phyloP scores from a whole-genome alignment of 2,329 filamentous ascomycete species.

The Aspergillus novoparasiticus region DNA sequence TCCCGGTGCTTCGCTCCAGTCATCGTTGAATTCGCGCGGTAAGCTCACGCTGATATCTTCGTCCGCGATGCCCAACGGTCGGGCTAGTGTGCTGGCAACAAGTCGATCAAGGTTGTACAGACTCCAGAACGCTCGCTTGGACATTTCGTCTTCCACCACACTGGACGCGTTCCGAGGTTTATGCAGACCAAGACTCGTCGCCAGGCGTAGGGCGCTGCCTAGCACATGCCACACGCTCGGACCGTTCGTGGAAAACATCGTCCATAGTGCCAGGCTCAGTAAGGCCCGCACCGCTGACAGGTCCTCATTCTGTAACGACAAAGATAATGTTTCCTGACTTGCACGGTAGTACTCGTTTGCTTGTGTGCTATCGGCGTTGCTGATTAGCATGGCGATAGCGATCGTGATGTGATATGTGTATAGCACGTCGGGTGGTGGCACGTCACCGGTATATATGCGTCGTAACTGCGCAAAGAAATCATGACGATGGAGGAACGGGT shows the following conservation, averaged over 20 bases:
- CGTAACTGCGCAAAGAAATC: constrained; percentile 38
- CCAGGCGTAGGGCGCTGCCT: constrained; percentile 40
- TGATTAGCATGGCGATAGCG: constrained; percentile 39
- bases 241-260: constrained; percentile 40
- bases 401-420: constrained; percentile 42
- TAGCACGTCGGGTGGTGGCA: constrained; percentile 36
- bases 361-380: constrained; percentile 32
- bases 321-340: constrained; percentile 37
- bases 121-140: constrained; percentile 48
- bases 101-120: constrained; percentile 47
- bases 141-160: constrained; percentile 41
- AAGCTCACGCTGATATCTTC: constrained; percentile 45
- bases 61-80: constrained; percentile 45
- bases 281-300: constrained; percentile 39
- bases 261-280: constrained; percentile 40
- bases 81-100: constrained; percentile 42
- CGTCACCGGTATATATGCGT: constrained; percentile 38
- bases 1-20: constrained; percentile 39
- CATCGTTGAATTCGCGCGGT: constrained; percentile 43
- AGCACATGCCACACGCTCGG: constrained; percentile 45
- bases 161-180: constrained; percentile 32
- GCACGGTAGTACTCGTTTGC: constrained; percentile 39
- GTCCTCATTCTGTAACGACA: constrained; percentile 42
- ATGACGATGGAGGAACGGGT: constrained; percentile 38
- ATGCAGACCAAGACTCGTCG: constrained; percentile 42